These are phyloP conservation scores for Plantago elongata DNA, from an alignment of 257 asterid species.

Conservation along the genomic window DNA sequence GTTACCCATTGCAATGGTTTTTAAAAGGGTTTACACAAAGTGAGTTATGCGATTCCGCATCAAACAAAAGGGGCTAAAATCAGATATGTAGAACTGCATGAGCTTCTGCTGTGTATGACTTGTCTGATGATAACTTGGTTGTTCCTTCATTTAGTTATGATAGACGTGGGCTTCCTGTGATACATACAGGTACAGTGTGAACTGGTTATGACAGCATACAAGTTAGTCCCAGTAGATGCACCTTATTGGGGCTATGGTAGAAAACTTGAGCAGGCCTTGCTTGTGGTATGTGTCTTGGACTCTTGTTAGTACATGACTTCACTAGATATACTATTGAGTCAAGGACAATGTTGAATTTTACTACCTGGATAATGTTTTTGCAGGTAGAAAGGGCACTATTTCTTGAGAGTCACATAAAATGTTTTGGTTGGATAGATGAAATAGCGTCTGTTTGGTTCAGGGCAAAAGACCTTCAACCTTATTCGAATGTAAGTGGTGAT, in stretches of 20 bases:
- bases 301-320: slow-evolving; percentile 4
- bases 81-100: no score
- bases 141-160: no score
- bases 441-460: no score
- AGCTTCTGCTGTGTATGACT: no score
- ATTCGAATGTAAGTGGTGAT: no score
- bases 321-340: background rate
- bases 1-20: background rate
- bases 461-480: no score
- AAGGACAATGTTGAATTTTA: no score
- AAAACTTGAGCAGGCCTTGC: slow-evolving; percentile 67
- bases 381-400: slow-evolving; percentile 93
- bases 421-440: slow-evolving; percentile 84
- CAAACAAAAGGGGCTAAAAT: no score
- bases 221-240: slow-evolving; percentile 76
- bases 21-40: background rate
- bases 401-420: slow-evolving; percentile 74
- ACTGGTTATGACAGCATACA: slow-evolving; percentile 90
- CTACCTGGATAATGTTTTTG: background rate
- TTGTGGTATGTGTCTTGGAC: slow-evolving; percentile 45
- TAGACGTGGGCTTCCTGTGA: background rate
- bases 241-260: slow-evolving; percentile 94
- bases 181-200: slow-evolving; percentile 53
- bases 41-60: no score
- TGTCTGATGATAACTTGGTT: no score